Base-by-base conservation (phyloP, 805 yeast genomes). In the Saccharomycopsis fibuligera region DNA sequence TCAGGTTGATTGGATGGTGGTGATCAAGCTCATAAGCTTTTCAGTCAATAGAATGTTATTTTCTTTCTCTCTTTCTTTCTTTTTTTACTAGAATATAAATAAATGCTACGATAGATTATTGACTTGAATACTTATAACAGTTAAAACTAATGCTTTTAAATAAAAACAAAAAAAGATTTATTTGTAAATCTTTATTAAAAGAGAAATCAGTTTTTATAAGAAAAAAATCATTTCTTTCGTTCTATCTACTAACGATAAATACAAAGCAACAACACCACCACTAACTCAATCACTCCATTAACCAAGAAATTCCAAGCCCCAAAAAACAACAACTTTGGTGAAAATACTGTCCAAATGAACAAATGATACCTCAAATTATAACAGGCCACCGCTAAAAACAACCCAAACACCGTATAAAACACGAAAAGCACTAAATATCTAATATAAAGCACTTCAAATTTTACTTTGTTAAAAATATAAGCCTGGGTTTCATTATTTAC, bases 311-410 rank as follows among this genome's bases (percentile, higher is more conserved):
- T 50, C 97, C 98, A 93, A 2, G 81, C 80, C 1, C 79, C 78
- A 56, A 83, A 81, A 62, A 83, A 93, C 31, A 95, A 73, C 3
- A 93, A 63, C 59, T 90, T 91, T 1, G 99, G 99, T 45, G 96
- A 86, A 67, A 93, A 93, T 5, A 93, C 99, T 1, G 98, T 90
- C 99, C 99, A 93, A 8, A 93, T 85, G 62, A 93, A 93, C 49
- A 93, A 69, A 63, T 93, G 99, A 60, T 82, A 85, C 56, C 96
- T 72, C 56, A 90, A 72, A 19, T 76, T 69, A 44, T 74, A 73
- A 62, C 98, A 93, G 12, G 96, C 83, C 0, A 69, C 66, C 38
- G 86, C 61, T 44, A 88, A 72, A 39, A 76, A 74, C 2, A 76
- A 57, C 1, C 86, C 83, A 8, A 81, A 68, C 1, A 81, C 54